Percentiles rank a stretch among this genome's conserved stretches.
Conservation (phyloP, 768 basidiomycete species). For the Trichaptum fuscoviolaceum region DNA sequence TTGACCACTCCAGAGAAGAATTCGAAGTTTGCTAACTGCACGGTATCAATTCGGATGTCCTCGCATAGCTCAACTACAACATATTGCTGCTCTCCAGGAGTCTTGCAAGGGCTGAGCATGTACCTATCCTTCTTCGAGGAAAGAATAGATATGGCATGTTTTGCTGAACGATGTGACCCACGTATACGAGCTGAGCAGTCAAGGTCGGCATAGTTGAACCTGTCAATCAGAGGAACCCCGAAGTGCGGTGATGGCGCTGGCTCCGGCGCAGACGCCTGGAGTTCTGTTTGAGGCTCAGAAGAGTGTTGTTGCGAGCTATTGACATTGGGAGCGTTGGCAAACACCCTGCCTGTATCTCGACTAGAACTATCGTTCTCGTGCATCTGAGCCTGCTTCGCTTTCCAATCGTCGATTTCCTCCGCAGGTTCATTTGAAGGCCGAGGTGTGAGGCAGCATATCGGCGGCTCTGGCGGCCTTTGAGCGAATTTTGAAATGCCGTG, state of each 20-base stretch:
- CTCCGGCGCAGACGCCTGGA: constrained; percentile 17
- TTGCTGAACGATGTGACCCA: constrained; percentile 71
- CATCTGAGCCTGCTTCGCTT: constrained; percentile 54
- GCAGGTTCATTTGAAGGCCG: constrained; percentile 33
- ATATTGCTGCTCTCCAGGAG: constrained; percentile 46
- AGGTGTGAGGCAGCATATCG: constrained; percentile 66
- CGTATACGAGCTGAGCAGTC: constrained; percentile 96
- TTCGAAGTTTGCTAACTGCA: constrained; percentile 95
- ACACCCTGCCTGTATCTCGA: not conserved
- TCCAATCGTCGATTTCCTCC: constrained; percentile 81
- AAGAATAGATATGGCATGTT: constrained; percentile 78
- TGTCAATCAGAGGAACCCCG: constrained; percentile 71
- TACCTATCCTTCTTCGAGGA: constrained; percentile 89
- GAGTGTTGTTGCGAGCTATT: constrained; percentile 10
- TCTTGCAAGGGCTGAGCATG: constrained; percentile 90
- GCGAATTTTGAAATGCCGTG: constrained; percentile 45
- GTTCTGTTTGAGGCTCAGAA: constrained; percentile 23
- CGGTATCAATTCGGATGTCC: constrained; percentile 93
- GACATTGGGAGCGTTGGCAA: not conserved
- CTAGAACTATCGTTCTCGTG: not conserved
- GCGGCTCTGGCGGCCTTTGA: constrained; percentile 48
- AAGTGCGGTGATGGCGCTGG: constrained; percentile 46
- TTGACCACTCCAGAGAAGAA: constrained; percentile 97
- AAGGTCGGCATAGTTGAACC: constrained; percentile 90
- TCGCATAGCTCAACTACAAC: constrained; percentile 97